These are phyloP conservation scores for Letharia lupina DNA, from an alignment of 495 filamentous ascomycete species.

Conservation along the genomic window DNA sequence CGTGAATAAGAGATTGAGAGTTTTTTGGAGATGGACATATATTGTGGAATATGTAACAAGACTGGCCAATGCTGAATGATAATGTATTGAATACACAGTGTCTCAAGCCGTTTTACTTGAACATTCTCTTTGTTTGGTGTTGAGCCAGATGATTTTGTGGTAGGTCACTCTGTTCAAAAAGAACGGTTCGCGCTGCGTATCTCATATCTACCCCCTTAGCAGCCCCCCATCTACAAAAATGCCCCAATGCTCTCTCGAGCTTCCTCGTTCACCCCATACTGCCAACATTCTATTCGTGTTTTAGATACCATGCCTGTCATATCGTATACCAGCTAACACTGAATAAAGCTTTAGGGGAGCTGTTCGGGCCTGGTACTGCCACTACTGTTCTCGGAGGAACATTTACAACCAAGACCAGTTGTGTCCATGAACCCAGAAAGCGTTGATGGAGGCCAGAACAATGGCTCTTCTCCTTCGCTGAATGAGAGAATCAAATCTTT, in stretches of 20 bases:
- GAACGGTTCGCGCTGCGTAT: not conserved
- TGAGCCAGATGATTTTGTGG: not conserved
- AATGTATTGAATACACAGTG: not conserved
- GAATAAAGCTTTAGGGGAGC: not conserved
- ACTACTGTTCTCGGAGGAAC: not conserved
- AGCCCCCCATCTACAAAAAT: too few species aligned
- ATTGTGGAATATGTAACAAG: not conserved
- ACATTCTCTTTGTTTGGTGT: not conserved
- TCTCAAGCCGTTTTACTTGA: not conserved
- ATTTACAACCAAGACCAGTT: not conserved
- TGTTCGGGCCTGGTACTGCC: not conserved
- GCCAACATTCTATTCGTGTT: not conserved
- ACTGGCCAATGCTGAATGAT: not conserved
- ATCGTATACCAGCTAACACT: not conserved
- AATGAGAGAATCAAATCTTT: conserved; percentile 6
- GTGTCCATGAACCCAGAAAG: conserved; percentile 1
- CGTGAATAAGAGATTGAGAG: not conserved
- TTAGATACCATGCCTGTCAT: not conserved
- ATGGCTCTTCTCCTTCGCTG: not conserved
- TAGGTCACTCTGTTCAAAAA: not conserved
- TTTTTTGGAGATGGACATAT: not conserved
- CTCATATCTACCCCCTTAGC: not conserved
- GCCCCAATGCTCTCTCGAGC: not conserved
- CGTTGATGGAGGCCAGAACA: not conserved
- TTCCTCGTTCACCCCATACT: not conserved